Evolutionary conservation across 2,329 filamentous ascomycete genomes (phyloP).

Genomic region (Coleophoma eucalyptorum): DNA sequence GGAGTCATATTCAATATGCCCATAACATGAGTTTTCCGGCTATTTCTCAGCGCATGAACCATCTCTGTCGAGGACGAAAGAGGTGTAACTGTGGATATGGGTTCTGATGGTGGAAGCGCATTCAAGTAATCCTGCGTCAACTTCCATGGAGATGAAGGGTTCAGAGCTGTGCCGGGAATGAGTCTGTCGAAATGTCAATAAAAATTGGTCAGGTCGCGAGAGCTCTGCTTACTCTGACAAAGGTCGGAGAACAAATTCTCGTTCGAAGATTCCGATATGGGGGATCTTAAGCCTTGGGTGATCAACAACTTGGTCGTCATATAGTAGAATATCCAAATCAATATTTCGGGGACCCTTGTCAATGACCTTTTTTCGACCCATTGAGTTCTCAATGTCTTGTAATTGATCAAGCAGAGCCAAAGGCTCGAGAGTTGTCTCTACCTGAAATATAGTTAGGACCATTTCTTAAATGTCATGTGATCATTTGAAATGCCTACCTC

Average conservation of each 20-base stretch:
- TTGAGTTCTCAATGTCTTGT: slow-evolving; percentile 75
- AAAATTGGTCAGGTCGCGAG: neutral
- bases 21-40: slow-evolving; percentile 73
- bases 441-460: slow-evolving; percentile 41
- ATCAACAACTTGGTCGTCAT: slow-evolving; percentile 61
- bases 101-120: slow-evolving; percentile 46
- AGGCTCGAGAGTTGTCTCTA: slow-evolving; percentile 75
- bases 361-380: slow-evolving; percentile 79
- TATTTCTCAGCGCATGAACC: slow-evolving; percentile 53
- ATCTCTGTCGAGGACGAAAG: slow-evolving; percentile 44
- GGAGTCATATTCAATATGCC: slow-evolving; percentile 92
- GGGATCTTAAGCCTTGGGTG: slow-evolving; percentile 78
- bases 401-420: slow-evolving; percentile 74
- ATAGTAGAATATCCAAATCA: slow-evolving; percentile 88
- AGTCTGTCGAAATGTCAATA: slow-evolving; percentile 36
- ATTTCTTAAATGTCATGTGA: neutral
- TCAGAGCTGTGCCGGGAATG: slow-evolving; percentile 49
- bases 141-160: slow-evolving; percentile 54
- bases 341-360: slow-evolving; percentile 95
- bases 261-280: slow-evolving; percentile 79
- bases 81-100: slow-evolving; percentile 57
- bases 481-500: slow-evolving; percentile 55
- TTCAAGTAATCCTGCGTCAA: slow-evolving; percentile 58
- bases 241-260: slow-evolving; percentile 90
- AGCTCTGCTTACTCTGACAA: slow-evolving; percentile 63